phyloP scores from a whole-genome alignment of 768 basidiomycete species.

The Pisolithus orientalis region DNA sequence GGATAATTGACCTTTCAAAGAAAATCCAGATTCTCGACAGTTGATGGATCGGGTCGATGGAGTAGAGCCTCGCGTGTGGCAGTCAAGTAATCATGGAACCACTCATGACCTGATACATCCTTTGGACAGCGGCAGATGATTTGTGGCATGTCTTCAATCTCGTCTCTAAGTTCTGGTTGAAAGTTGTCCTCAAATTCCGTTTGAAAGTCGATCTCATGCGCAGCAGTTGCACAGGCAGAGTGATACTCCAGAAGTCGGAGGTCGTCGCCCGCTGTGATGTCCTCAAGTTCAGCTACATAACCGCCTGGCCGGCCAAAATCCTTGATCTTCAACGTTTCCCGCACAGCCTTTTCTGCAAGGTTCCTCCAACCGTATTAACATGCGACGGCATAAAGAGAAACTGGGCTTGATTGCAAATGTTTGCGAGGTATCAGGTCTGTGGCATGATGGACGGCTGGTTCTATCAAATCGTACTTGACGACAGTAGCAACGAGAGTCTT shows the following conservation, averaged over 20 bases:
- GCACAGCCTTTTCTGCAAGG: constrained; percentile 17
- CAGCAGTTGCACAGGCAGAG: constrained; percentile 27
- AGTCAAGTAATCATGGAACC: too few relatives aligned
- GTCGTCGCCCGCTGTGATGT: constrained; percentile 35
- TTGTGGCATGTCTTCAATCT: too few relatives aligned
- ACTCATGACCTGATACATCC: too few relatives aligned
- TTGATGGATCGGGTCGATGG: too few relatives aligned
- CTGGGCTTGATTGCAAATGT: constrained; percentile 8
- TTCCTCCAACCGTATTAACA: constrained; percentile 13
- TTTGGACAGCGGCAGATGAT: too few relatives aligned
- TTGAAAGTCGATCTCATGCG: not conserved
- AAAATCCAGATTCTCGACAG: too few relatives aligned
- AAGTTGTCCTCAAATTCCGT: too few relatives aligned
- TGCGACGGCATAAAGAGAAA: constrained; percentile 24
- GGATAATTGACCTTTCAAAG: too few relatives aligned
- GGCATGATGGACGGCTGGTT: constrained; percentile 8
- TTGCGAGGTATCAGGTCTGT: constrained; percentile 9
- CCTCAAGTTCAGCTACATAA: constrained; percentile 32
- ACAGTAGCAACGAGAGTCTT: constrained; percentile 14
- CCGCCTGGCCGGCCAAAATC: constrained; percentile 4
- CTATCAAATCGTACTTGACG: constrained; percentile 24
- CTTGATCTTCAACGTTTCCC: constrained; percentile 13
- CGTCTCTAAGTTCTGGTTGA: too few relatives aligned
- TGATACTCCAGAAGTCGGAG: constrained; percentile 39
- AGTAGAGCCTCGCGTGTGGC: too few relatives aligned